Conservation (phyloP, 179 eudicot genomes). For the Silene noctiflora region DNA sequence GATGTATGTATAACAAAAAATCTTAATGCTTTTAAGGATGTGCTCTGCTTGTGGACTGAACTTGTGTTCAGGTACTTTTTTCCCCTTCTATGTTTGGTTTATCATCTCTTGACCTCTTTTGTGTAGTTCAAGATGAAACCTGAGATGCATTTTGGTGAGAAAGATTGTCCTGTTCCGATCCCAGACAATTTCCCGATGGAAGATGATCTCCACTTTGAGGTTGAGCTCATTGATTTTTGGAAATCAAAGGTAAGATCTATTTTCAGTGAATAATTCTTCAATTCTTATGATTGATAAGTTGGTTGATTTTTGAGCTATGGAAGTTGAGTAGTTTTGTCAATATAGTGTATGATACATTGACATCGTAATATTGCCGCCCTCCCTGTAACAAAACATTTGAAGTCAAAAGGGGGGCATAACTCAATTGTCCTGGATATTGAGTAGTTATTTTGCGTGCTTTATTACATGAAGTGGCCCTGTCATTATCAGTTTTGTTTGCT, state of each 20-base stretch:
- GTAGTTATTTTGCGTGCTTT: not conserved
- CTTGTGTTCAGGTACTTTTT: not conserved
- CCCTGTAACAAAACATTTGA: not conserved
- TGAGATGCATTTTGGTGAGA: constrained; percentile 92
- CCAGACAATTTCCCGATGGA: constrained; percentile 83
- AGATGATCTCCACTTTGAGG: constrained; percentile 88
- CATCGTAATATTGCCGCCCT: not conserved
- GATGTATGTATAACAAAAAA: constrained; percentile 8
- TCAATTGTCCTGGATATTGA: not conserved
- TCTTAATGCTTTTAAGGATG: not conserved
- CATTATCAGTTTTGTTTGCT: not conserved
- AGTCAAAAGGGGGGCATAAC: not conserved
- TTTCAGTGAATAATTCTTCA: not conserved
- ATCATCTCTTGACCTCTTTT: constrained; percentile 4
- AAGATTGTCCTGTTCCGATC: constrained; percentile 78
- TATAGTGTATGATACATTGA: not conserved
- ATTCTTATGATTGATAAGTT: not conserved
- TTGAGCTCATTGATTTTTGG: constrained; percentile 84
- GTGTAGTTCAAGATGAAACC: constrained; percentile 92
- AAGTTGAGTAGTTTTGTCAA: not conserved
- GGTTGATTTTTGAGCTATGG: not conserved
- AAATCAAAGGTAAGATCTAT: constrained; percentile 75
- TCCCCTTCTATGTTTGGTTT: not conserved
- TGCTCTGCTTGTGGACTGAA: constrained; percentile 12
- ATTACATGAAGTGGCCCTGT: not conserved